Percentiles rank a stretch among this genome's conserved stretches.
phyloP scores from a whole-genome alignment of 2,329 filamentous ascomycete genomes.

The Tolypocladium tropicale region DNA sequence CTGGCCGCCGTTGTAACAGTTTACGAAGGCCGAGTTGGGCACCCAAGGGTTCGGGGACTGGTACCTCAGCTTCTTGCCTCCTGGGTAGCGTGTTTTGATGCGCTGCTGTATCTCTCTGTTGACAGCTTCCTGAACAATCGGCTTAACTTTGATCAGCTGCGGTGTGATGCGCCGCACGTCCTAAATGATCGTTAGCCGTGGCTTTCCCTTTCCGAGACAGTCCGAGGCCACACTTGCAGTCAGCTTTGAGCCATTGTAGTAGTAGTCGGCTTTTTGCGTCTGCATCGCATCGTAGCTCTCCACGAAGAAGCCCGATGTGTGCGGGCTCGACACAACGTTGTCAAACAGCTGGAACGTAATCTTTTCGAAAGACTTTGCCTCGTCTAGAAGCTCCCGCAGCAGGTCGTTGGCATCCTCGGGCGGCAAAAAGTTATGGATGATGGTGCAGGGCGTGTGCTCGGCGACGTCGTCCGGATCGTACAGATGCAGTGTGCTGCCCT shows the following conservation, averaged over 20 bases:
- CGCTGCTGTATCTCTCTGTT: slow-evolving; percentile 66
- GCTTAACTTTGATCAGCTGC: slow-evolving; percentile 59
- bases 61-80: slow-evolving; percentile 62
- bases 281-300: slow-evolving; percentile 59
- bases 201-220: not conserved
- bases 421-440: slow-evolving; percentile 85
- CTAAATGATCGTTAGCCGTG: slow-evolving; percentile 20
- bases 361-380: slow-evolving; percentile 60
- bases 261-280: slow-evolving; percentile 67
- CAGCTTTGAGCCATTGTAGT: slow-evolving; percentile 73
- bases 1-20: slow-evolving; percentile 76
- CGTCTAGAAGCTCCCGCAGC: slow-evolving; percentile 63
- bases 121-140: slow-evolving; percentile 62
- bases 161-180: slow-evolving; percentile 71
- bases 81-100: slow-evolving; percentile 58
- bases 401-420: slow-evolving; percentile 60
- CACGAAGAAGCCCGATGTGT: slow-evolving; percentile 77
- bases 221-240: slow-evolving; percentile 29
- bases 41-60: slow-evolving; percentile 66
- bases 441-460: slow-evolving; percentile 76
- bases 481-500: slow-evolving; percentile 73
- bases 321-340: slow-evolving; percentile 72
- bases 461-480: slow-evolving; percentile 76
- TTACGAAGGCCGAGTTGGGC: slow-evolving; percentile 88
- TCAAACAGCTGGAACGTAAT: slow-evolving; percentile 82